Evolutionary conservation across 768 basidiomycete species (phyloP), one percentile per base, ranked within the genome.

Genomic region (Kwoniella bestiolae): DNA sequence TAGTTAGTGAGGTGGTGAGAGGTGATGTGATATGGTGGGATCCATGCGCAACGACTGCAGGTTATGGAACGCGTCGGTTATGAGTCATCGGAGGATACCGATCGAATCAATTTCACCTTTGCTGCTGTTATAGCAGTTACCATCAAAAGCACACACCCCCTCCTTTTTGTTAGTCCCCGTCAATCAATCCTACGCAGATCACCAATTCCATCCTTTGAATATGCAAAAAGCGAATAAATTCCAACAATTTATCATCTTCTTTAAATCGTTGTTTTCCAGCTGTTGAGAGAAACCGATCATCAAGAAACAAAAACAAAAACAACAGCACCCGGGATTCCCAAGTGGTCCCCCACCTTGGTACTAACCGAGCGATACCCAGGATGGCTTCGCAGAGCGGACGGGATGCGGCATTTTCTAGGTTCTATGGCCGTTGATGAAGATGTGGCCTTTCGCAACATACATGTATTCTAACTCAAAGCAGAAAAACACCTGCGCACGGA

Each of bases 361-460:
- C 52, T 55, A 55, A 55, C 52, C 52, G 52, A 55, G 52, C 52
- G 52, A 55, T 55, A 55, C 18, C 31, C 32, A 55, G 34, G 28
- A 34, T 55, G 50, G 50, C 47, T 60, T 41, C 58, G 58, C 38
- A 31, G 58, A 60, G 58, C 58, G 44, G 58, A 60, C 58, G 58
- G 47, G 58, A 60, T 31, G 38, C 58, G 58, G 47, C 50, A 31
- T n/a, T 60, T 60, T 60, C 18, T 38, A 12, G 21, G 28, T 60
- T 60, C 58, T 60, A 60, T 60, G 58, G 58, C 58, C 58, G 58
- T 60, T 49, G 58, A 60, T 60, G 46, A 35, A 34, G 21, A 34
- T 12, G 5, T 23, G 3, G 7, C 16, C 12, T 23, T 32, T 47
- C 16, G 5, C 11, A 6, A 11, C 11, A 5, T 25, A 34, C 23